Evolutionary conservation across 352 stramenopile genomes (phyloP), one percentile per base, ranked within the genome.

Genomic region (Phytopythium sindhum): DNA sequence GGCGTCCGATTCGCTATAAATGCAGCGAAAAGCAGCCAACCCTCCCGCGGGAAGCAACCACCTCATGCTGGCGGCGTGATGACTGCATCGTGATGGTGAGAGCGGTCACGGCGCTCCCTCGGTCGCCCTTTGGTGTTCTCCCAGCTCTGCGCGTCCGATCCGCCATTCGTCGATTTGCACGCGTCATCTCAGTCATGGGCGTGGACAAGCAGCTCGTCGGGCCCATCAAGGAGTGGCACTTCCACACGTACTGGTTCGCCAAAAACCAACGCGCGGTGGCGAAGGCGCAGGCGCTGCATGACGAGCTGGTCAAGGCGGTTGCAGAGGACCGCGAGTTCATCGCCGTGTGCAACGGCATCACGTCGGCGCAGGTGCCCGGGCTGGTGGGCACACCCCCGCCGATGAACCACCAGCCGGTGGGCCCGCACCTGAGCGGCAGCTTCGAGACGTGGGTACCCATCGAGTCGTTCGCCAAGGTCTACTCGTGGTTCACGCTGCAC

Each of bases 371-470:
- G 55, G 55, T 86, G 1, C 73, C 73, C 4, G 72, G 69, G 15
- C 55, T 81, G 14, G 44, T 55, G 11, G 67, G 60, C 45, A 62
- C 58, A 31, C 70, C 70, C 14, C 75, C 78, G 51, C 64, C 79
- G 8, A 69, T 90, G 47, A 91, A 93, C 74, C 69, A 75, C 48
- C 68, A 58, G 31, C 74, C 81, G 4, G 75, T 90, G 37, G 82
- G 80, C 0, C 84, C 82, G 24, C 82, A 93, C 42, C 72, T 77
- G 35, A 85, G 77, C 54, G 78, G 82, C 44, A 86, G 73, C 57
- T 90, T 90, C 61, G 84, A 91, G 67, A 78, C 78, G 28, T 91
- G 84, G 84, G 79, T 75, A 26, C 84, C 84, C 0, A 68, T 65
- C 52, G 82, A 93, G 60, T 84, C 80, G 21, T 77, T 91, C 37